Percentiles rank a stretch among this genome's conserved stretches.
Evolutionary conservation across 2,329 filamentous ascomycete genomes (phyloP).

Genomic region (Dactylellina haptotyla): DNA sequence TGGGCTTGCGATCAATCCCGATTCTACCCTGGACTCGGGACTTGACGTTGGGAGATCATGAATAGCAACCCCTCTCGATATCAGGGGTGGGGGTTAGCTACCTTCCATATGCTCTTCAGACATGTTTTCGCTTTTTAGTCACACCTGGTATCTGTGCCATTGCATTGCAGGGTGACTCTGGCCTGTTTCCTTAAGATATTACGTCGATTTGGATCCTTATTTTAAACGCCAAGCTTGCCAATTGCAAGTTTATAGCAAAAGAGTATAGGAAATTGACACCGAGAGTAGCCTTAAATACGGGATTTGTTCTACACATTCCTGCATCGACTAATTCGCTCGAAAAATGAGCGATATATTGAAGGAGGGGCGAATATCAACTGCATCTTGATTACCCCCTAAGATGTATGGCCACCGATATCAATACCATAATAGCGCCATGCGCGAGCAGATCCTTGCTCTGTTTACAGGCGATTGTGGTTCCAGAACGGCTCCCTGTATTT

Average conservation of each 20-base stretch:
- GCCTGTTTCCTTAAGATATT: background rate
- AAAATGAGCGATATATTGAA: too few species aligned
- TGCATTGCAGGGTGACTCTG: background rate
- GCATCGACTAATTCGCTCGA: background rate
- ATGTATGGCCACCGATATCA: too few species aligned
- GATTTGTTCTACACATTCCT: too few species aligned
- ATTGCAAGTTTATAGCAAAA: too few species aligned
- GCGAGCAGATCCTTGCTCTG: background rate
- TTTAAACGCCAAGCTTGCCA: too few species aligned
- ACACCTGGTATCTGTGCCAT: slow-evolving; percentile 29
- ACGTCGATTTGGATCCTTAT: background rate
- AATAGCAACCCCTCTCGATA: background rate
- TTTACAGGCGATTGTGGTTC: background rate
- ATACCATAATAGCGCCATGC: background rate
- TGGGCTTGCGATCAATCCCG: background rate
- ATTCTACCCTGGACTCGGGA: slow-evolving; percentile 27
- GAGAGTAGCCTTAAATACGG: too few species aligned
- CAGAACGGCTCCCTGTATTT: background rate
- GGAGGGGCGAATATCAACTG: too few species aligned
- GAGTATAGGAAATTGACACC: too few species aligned
- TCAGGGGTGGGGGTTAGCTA: background rate
- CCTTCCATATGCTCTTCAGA: slow-evolving; percentile 19
- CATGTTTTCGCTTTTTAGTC: background rate
- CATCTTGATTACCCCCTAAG: too few species aligned
- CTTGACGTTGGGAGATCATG: background rate